phyloP scores from a whole-genome alignment of 2,329 filamentous ascomycete species.

The Penicillium sp. region DNA sequence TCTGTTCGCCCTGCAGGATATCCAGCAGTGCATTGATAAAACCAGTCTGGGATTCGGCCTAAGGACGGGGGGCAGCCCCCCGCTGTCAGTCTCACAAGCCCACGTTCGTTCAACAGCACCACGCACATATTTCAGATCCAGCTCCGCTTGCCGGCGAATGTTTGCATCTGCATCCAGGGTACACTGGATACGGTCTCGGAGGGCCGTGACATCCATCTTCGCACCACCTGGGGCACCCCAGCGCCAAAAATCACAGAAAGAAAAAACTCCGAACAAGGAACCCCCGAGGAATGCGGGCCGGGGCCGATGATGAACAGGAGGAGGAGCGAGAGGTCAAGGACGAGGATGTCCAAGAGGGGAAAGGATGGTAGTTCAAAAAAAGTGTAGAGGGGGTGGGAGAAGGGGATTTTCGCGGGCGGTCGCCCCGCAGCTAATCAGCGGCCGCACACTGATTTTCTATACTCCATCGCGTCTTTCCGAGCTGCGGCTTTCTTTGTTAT shows the following conservation, averaged over 20 bases:
- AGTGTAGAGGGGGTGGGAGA: conserved; percentile 25
- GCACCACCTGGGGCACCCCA: conserved; percentile 40
- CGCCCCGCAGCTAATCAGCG: conserved; percentile 35
- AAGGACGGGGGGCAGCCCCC: conserved; percentile 23
- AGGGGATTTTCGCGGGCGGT: conserved; percentile 31
- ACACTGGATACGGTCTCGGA: conserved; percentile 67
- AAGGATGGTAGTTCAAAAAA: conserved; percentile 25
- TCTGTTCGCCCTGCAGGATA: conserved; percentile 86
- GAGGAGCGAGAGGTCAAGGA: conserved; percentile 13
- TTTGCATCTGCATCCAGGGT: conserved; percentile 67
- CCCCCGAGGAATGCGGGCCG: conserved; percentile 26
- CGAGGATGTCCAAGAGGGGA: conserved; percentile 15
- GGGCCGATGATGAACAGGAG: conserved; percentile 19
- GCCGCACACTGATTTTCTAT: conserved; percentile 30
- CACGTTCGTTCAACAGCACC: conserved; percentile 16
- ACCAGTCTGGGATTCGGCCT: conserved; percentile 89
- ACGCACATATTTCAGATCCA: conserved; percentile 67
- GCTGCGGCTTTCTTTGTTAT: not conserved
- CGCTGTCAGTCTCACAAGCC: conserved; percentile 21
- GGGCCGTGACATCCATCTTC: conserved; percentile 63
- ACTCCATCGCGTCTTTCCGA: conserved; percentile 12
- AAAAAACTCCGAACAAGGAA: conserved; percentile 24
- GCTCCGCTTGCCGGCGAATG: conserved; percentile 65
- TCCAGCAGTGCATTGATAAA: conserved; percentile 91
- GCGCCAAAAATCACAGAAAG: conserved; percentile 33